Conservation (phyloP, 2,329 filamentous ascomycete genomes). For the Fusarium pseudonygamai region DNA sequence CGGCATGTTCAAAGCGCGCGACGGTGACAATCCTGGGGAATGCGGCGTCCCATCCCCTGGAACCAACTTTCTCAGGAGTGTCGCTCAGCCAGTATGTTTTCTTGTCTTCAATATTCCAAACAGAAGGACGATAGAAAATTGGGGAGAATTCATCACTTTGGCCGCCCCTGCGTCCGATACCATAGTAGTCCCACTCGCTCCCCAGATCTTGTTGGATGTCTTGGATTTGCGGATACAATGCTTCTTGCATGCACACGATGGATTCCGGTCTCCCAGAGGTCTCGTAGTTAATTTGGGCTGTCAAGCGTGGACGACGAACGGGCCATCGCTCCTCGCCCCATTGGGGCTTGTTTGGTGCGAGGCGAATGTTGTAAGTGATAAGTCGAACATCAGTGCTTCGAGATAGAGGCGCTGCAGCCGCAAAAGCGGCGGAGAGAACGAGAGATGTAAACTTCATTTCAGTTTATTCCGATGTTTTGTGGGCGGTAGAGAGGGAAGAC, state of each 20-base stretch:
- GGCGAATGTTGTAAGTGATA: slow-evolving; percentile 72
- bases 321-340: slow-evolving; percentile 66
- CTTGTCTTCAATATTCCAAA: slow-evolving; percentile 62
- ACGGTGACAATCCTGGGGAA: slow-evolving; percentile 59
- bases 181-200: slow-evolving; percentile 61
- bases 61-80: slow-evolving; percentile 64
- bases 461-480: background rate
- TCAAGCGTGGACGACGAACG: slow-evolving; percentile 60
- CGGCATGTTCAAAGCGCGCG: slow-evolving; percentile 54
- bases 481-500: background rate
- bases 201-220: slow-evolving; percentile 60
- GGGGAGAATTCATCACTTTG: slow-evolving; percentile 73
- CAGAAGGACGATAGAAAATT: slow-evolving; percentile 67
- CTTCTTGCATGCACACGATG: slow-evolving; percentile 75
- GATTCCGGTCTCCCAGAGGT: slow-evolving; percentile 55
- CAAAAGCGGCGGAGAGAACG: slow-evolving; percentile 16
- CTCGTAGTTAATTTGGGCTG: slow-evolving; percentile 62
- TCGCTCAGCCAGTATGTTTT: slow-evolving; percentile 70
- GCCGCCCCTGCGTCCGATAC: slow-evolving; percentile 69
- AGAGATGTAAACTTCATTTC: slow-evolving; percentile 33
- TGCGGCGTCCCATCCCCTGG: slow-evolving; percentile 65
- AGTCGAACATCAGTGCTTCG: slow-evolving; percentile 56
- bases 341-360: slow-evolving; percentile 60
- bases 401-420: slow-evolving; percentile 15
- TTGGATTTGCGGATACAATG: slow-evolving; percentile 65